phyloP scores from a whole-genome alignment of 2,329 filamentous ascomycete species.

The Aureobasidium zeae region DNA sequence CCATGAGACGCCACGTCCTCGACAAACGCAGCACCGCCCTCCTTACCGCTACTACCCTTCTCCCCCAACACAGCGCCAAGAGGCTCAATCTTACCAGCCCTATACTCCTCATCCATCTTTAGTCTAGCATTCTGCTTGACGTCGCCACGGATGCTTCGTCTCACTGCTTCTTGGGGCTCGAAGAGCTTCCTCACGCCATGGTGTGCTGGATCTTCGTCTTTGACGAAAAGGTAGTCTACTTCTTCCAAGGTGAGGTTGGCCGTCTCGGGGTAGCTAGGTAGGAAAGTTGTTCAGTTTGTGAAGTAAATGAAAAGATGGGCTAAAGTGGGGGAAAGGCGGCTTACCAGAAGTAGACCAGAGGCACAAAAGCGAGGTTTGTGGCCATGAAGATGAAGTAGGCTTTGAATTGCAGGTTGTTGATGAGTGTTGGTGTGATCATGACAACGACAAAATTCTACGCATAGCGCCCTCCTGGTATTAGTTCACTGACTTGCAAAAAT shows the following conservation, averaged over 20 bases:
- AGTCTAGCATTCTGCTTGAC: background rate
- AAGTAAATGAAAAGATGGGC: slow-evolving; percentile 33
- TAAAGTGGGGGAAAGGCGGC: slow-evolving; percentile 24
- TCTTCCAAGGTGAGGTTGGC: slow-evolving; percentile 37
- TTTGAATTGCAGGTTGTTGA: slow-evolving; percentile 40
- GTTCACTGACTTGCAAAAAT: too few species aligned
- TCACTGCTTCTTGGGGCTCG: slow-evolving; percentile 21
- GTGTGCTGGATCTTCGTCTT: slow-evolving; percentile 22
- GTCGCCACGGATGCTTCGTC: slow-evolving; percentile 19
- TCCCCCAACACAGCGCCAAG: too few species aligned
- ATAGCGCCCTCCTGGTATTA: too few species aligned
- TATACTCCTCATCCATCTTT: slow-evolving; percentile 2
- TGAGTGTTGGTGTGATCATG: slow-evolving; percentile 44
- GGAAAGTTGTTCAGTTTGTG: background rate
- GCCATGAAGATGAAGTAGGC: slow-evolving; percentile 46
- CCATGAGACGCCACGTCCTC: slow-evolving; percentile 4
- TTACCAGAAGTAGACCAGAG: slow-evolving; percentile 41
- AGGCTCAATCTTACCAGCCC: too few species aligned
- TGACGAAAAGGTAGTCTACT: slow-evolving; percentile 35
- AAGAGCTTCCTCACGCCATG: slow-evolving; percentile 21
- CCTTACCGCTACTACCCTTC: too few species aligned
- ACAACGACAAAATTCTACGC: slow-evolving; percentile 42
- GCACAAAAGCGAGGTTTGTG: slow-evolving; percentile 39
- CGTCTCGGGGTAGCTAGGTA: slow-evolving; percentile 39
- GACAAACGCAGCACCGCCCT: slow-evolving; percentile 2